These are phyloP conservation scores for Cnidoscolus chayamansa DNA, from an alignment of 441 rosid genomes.

Conservation along the genomic window DNA sequence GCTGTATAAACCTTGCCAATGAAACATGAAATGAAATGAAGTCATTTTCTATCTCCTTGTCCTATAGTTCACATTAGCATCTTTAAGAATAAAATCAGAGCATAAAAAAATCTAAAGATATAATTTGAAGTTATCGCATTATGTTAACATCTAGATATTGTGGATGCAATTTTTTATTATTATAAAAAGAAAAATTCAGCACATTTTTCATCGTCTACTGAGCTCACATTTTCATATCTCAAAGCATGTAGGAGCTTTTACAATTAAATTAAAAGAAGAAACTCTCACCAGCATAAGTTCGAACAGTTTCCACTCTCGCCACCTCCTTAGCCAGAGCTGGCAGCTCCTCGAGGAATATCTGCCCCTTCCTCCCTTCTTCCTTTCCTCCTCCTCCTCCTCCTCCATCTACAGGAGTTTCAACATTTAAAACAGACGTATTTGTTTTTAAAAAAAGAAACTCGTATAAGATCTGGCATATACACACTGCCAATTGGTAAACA, in stretches of 20 bases:
- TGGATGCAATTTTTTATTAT: not conserved
- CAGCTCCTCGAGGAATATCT: conserved; percentile 64
- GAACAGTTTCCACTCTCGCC: conserved; percentile 74
- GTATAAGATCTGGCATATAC: not conserved
- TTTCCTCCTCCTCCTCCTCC: conserved; percentile 32
- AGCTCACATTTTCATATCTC: not conserved
- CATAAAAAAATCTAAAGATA: not conserved
- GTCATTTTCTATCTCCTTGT: not conserved
- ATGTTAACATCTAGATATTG: not conserved
- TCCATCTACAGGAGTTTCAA: conserved; percentile 18
- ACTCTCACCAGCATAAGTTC: conserved; percentile 74
- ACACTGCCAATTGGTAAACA: not conserved
- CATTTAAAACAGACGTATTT: not conserved
- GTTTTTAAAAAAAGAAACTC: not conserved
- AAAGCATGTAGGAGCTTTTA: not conserved
- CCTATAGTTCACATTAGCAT: not conserved
- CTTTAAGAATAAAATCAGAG: not conserved
- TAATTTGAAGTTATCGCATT: not conserved
- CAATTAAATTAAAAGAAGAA: not conserved
- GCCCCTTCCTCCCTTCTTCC: conserved; percentile 29
- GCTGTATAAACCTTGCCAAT: not conserved
- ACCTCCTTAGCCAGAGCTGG: conserved; percentile 84
- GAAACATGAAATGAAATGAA: not conserved
- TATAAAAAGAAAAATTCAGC: not conserved
- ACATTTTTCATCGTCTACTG: not conserved